Conservation (phyloP, 2,329 filamentous ascomycete species). For the Bimuria novae-zelandiae region DNA sequence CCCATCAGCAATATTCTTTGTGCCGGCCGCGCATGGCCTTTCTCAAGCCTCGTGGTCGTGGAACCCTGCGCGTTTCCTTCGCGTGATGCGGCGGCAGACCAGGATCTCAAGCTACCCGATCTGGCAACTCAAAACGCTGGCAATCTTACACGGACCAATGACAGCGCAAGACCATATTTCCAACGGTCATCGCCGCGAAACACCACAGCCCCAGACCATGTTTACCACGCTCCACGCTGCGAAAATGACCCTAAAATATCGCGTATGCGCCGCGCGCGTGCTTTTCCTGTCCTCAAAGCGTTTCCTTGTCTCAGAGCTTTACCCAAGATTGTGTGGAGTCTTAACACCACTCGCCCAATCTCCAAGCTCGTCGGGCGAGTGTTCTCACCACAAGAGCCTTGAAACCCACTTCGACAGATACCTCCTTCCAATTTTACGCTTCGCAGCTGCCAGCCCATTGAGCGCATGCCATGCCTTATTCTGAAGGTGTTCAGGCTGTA, state of each 20-base stretch:
- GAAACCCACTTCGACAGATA: background rate
- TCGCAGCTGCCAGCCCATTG: constrained; percentile 1
- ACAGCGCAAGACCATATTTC: background rate
- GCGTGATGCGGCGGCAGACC: constrained; percentile 5
- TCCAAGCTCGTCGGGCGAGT: background rate
- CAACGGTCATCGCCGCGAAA: constrained; percentile 3
- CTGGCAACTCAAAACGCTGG: constrained; percentile 6
- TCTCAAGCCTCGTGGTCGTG: constrained; percentile 7
- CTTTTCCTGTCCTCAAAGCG: background rate
- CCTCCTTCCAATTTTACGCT: constrained; percentile 3
- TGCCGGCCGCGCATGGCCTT: background rate
- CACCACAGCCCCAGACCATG: background rate
- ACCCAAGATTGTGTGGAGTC: constrained; percentile 3
- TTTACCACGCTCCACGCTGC: background rate
- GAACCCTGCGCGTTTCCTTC: constrained; percentile 4
- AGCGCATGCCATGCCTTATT: constrained; percentile 3
- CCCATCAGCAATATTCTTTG: background rate
- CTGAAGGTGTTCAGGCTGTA: constrained; percentile 5
- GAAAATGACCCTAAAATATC: background rate
- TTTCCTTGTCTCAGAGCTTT: background rate
- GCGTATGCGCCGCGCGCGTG: constrained; percentile 3
- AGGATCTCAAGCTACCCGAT: background rate
- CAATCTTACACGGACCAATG: background rate
- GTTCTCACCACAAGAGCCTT: constrained; percentile 1
- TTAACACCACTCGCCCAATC: constrained; percentile 1